These are phyloP conservation scores for Aspergillus cristatus DNA, from an alignment of 495 filamentous ascomycete species.

Conservation along the genomic window DNA sequence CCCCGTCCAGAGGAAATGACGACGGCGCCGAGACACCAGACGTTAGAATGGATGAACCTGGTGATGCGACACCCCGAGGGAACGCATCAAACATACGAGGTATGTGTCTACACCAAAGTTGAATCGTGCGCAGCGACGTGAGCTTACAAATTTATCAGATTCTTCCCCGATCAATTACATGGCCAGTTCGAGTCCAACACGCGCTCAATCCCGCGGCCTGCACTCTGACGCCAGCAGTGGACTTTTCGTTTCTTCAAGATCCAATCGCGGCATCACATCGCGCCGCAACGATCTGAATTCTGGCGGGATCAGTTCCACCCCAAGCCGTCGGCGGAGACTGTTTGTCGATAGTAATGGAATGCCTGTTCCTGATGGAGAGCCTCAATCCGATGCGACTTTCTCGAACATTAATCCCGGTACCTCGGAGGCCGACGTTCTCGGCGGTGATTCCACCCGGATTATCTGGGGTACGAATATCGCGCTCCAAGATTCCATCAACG, in stretches of 20 bases:
- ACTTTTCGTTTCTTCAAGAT: constrained; percentile 66
- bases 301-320: constrained; percentile 58
- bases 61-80: constrained; percentile 68
- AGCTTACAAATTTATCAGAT: constrained; percentile 37
- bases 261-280: constrained; percentile 29
- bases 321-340: constrained; percentile 55
- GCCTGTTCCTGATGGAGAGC: constrained; percentile 46
- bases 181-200: constrained; percentile 73
- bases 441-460: constrained; percentile 66
- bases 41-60: constrained; percentile 45
- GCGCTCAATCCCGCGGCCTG: constrained; percentile 40
- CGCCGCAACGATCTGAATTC: constrained; percentile 80
- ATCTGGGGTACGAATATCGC: constrained; percentile 99
- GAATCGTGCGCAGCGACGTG: no score
- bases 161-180: constrained; percentile 88
- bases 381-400: constrained; percentile 73
- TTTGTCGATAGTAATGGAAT: constrained; percentile 77
- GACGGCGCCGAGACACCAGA: constrained; percentile 47
- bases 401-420: constrained; percentile 80
- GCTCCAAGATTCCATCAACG: constrained; percentile 73
- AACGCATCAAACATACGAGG: constrained; percentile 53
- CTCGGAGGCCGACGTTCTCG: constrained; percentile 82
- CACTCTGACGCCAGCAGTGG: constrained; percentile 65
- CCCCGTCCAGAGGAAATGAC: constrained; percentile 50
- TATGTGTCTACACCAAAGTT: constrained; percentile 24